Conservation (phyloP, 192 early-diverging fungal genomes). For the Coemansia sp. region DNA sequence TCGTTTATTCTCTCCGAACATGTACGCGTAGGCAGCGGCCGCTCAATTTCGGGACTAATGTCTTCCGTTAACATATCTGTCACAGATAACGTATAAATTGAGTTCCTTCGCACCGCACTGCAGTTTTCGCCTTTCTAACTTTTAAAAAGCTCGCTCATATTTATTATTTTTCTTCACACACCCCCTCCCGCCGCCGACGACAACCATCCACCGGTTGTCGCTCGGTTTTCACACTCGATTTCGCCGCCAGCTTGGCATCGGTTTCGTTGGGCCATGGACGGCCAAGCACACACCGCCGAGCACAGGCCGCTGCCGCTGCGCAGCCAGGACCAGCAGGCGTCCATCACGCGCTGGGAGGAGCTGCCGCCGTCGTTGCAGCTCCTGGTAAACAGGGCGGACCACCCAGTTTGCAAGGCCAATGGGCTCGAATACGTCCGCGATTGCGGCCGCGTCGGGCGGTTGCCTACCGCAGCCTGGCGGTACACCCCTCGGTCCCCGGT, state of each 20-base stretch:
- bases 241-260: too few species aligned
- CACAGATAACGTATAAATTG: too few species aligned
- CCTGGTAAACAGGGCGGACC: not conserved
- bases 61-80: too few species aligned
- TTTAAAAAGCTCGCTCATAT: too few species aligned
- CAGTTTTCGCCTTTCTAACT: too few species aligned
- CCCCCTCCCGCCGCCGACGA: too few species aligned
- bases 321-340: not conserved
- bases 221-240: too few species aligned
- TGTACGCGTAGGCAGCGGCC: slow-evolving; percentile 1
- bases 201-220: too few species aligned
- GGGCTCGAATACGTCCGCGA: not conserved
- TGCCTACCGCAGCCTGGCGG: not conserved
- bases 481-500: not conserved
- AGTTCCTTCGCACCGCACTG: too few species aligned
- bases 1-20: not conserved
- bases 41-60: not conserved
- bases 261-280: not conserved
- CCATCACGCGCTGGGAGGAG: not conserved
- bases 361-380: slow-evolving; percentile 1
- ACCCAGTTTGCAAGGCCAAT: not conserved
- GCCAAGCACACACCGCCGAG: not conserved
- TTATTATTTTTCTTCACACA: too few species aligned
- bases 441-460: not conserved
- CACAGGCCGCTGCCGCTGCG: not conserved